Percentiles rank a stretch among this genome's conserved stretches.
These are phyloP conservation scores for Rhodamnia rubescens DNA, from an alignment of 345 rosid species.

Conservation along the genomic window DNA sequence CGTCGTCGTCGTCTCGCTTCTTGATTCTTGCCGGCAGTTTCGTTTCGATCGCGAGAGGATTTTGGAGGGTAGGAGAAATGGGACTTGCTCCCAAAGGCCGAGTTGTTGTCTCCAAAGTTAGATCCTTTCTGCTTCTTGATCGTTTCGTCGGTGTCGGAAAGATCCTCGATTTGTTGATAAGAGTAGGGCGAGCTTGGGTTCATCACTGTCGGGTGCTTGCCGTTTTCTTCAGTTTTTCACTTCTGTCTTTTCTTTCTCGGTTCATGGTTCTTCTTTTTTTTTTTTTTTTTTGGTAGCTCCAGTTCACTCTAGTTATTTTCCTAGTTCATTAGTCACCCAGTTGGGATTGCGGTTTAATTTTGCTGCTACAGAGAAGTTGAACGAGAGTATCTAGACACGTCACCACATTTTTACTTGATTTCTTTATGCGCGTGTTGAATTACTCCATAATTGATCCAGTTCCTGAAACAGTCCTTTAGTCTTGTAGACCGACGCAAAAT, in stretches of 20 bases:
- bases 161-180: neutral
- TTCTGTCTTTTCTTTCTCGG: neutral
- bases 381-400: neutral
- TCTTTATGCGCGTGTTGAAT: neutral
- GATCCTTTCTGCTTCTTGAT: neutral
- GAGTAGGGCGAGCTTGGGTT: accelerated
- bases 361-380: neutral
- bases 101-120: neutral
- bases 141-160: neutral
- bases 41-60: neutral
- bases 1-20: neutral
- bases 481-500: neutral
- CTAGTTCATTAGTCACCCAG: neutral
- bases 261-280: accelerated
- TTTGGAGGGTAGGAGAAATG: neutral
- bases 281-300: neutral
- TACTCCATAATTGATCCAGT: neutral
- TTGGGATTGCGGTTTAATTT: neutral
- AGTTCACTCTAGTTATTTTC: neutral
- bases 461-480: neutral
- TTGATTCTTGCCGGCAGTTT: neutral
- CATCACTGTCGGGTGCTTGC: neutral
- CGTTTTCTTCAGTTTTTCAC: neutral
- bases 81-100: neutral
- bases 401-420: neutral